These are phyloP conservation scores for Bimuria novae-zelandiae DNA, from an alignment of 2,329 filamentous ascomycete genomes.

Conservation along the genomic window DNA sequence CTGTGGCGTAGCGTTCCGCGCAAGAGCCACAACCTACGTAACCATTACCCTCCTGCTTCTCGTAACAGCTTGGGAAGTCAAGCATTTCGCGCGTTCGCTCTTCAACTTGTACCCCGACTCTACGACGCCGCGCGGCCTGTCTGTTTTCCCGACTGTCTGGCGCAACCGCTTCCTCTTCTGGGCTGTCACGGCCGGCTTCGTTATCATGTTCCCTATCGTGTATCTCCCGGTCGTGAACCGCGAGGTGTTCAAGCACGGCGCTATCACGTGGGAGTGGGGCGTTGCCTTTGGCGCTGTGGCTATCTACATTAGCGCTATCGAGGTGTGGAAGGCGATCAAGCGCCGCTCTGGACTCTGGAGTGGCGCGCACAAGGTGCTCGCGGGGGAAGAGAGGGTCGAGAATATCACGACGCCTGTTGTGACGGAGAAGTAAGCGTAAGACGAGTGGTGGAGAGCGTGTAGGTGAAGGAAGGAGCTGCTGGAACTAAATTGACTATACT, in stretches of 20 bases:
- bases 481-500: constrained; percentile 7
- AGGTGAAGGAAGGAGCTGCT: not conserved
- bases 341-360: constrained; percentile 42
- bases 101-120: constrained; percentile 52
- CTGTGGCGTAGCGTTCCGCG: constrained; percentile 53
- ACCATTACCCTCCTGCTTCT: constrained; percentile 52
- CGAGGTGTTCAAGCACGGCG: constrained; percentile 52
- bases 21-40: constrained; percentile 56
- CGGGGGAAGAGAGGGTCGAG: constrained; percentile 37
- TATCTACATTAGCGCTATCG: constrained; percentile 48
- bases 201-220: constrained; percentile 51
- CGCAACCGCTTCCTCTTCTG: constrained; percentile 53
- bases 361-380: constrained; percentile 36
- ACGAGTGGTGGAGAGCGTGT: not conserved
- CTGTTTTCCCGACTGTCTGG: constrained; percentile 47
- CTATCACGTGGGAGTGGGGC: constrained; percentile 54
- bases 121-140: constrained; percentile 31
- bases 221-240: constrained; percentile 53
- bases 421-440: constrained; percentile 2
- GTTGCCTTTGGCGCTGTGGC: constrained; percentile 49
- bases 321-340: constrained; percentile 54
- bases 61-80: constrained; percentile 55
- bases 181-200: constrained; percentile 48
- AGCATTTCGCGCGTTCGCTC: constrained; percentile 50
- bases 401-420: not conserved